Base-by-base conservation (phyloP, 2,329 filamentous ascomycete species). In the Sarocladiaceae sp. region DNA sequence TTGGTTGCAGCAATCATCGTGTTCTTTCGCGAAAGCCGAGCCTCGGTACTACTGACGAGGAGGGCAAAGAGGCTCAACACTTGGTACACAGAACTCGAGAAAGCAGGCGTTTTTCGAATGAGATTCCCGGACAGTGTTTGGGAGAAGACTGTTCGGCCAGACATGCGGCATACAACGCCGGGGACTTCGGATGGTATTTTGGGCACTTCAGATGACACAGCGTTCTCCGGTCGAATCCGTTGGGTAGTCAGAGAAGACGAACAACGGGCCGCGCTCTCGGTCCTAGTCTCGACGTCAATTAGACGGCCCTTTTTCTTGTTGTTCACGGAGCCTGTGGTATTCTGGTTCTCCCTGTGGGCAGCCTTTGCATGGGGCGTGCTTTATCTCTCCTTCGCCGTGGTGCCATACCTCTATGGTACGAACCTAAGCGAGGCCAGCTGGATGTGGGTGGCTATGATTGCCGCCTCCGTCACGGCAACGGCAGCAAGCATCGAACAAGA, bases 331-430 rank as follows among this genome's bases (percentile, higher is more conserved):
- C 85, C 87, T 0, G 84, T 90, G 10, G 87, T 92, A 13, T 90
- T 91, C 68, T 90, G 82, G 72, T 97, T 97, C 72, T 90, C 87
- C 1, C 75, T 96, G 1, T 97, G 92, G 92, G 86, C 91, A 1
- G 79, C 89, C 0, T 97, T 97, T 66, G 86, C 86, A 18, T 97
- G 92, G 92, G 90, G 87, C 0, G 80, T 96, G 0, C 79, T 97
- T 0, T 97, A 96, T 66, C 74, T 96, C 17, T 90, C 87, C 12
- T 93, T 96, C 59, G 82, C 83, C 13, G 87, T 89, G 1, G 82
- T 96, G 4, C 89, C 91, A 0, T 77, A 94, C 3, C 84, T 96
- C 22, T 95, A 94, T 67, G 62, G 73, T 20, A 77, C 73, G 4
- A 70, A 73, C 58, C 93, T 95, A 71, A 78, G 76, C 54, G 70